These are phyloP conservation scores for Ogataea degrootiae DNA, from an alignment of 805 yeast genomes.

Conservation along the genomic window DNA sequence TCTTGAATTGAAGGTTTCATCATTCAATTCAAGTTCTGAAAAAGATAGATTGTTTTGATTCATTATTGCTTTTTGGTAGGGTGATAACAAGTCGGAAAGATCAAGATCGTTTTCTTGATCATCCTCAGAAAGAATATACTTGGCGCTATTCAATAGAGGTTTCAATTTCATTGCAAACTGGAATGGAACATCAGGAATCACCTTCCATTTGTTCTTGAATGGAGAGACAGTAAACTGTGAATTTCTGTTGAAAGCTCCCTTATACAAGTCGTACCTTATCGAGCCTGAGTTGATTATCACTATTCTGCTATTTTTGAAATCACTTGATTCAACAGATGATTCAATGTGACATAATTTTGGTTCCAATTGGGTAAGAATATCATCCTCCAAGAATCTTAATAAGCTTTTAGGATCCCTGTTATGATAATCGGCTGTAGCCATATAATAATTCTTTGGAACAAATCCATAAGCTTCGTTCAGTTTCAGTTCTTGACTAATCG, in stretches of 20 bases:
- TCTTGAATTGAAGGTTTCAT: neutral
- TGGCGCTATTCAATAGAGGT: constrained; percentile 51
- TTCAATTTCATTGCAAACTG: constrained; percentile 51
- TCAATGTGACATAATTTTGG: constrained; percentile 20
- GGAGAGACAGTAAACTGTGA: constrained; percentile 83
- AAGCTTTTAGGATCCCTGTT: constrained; percentile 49
- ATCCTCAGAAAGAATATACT: constrained; percentile 28
- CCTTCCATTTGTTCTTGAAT: constrained; percentile 75
- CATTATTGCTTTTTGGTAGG: constrained; percentile 22
- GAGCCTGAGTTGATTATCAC: constrained; percentile 83
- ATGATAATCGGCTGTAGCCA: constrained; percentile 59
- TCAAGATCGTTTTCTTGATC: constrained; percentile 2
- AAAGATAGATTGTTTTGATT: neutral
- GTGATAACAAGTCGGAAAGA: constrained; percentile 14
- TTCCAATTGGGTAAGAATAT: constrained; percentile 39
- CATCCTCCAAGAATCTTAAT: constrained; percentile 51
- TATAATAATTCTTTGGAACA: constrained; percentile 62
- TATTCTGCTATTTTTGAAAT: constrained; percentile 37
- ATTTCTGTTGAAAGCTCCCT: constrained; percentile 79
- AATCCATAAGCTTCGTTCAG: constrained; percentile 56
- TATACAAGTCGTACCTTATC: constrained; percentile 77
- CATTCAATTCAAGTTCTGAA: too few species aligned
- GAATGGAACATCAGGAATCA: constrained; percentile 53
- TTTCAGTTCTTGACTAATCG: constrained; percentile 40
- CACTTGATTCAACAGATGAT: constrained; percentile 15